phyloP scores from a whole-genome alignment of 495 filamentous ascomycete genomes.

The Penicillium coprophilum region DNA sequence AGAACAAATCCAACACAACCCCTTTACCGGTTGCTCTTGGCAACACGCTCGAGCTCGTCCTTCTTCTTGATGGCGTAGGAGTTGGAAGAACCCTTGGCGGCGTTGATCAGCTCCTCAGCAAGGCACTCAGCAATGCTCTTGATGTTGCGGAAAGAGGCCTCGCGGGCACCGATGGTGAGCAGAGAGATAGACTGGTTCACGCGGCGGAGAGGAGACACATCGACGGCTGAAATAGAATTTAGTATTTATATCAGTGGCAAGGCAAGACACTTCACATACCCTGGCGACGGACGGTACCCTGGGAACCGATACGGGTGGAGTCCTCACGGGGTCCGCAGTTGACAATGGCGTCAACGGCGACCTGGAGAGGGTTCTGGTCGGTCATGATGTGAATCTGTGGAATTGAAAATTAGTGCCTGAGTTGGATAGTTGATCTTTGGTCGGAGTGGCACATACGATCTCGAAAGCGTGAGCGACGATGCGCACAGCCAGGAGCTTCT shows the following conservation, averaged over 20 bases:
- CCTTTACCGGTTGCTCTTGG: constrained; percentile 97
- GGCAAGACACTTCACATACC: constrained; percentile 3
- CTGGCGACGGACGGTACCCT: constrained; percentile 98
- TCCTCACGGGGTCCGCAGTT: constrained; percentile 99
- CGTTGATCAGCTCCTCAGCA: constrained; percentile 99
- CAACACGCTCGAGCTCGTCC: constrained; percentile 99
- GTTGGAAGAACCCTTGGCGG: constrained; percentile 99
- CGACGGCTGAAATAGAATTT: constrained; percentile 62
- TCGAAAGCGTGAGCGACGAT: constrained; percentile 99
- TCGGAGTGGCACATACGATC: constrained; percentile 68
- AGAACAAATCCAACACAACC: constrained; percentile 45
- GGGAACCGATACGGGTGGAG: constrained; percentile 97
- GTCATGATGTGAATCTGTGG: constrained; percentile 98
- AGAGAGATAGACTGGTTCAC: constrained; percentile 99
- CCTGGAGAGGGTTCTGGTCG: constrained; percentile 99
- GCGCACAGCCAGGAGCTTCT: constrained; percentile 99
- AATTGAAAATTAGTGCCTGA: constrained; percentile 16
- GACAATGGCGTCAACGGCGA: constrained; percentile 98
- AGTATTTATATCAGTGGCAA: not conserved
- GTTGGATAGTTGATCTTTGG: not conserved
- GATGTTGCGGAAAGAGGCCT: constrained; percentile 98
- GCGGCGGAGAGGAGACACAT: constrained; percentile 97
- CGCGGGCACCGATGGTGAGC: constrained; percentile 94
- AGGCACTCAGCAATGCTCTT: constrained; percentile 98
- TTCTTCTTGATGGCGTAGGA: constrained; percentile 99